Evolutionary conservation across 805 yeast species (phyloP), one percentile per base, ranked within the genome.

Genomic region (Kuraishia floccosa): DNA sequence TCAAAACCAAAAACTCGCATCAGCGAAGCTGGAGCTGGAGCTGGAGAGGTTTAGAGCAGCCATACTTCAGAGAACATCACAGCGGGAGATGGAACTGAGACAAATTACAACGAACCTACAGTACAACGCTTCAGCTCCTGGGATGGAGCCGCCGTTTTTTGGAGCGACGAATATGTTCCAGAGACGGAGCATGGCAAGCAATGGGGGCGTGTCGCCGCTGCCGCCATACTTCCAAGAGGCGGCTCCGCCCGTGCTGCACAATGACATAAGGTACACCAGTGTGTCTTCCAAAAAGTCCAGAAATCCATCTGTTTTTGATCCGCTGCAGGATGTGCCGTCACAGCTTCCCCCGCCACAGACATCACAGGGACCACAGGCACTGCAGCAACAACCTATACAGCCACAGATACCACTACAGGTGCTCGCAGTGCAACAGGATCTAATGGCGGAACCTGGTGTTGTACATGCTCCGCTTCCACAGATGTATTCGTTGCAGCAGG

Each of bases 281-380:
- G 22, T 19, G 22, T 47, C 57, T 6, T 43, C 53, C 5, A 36
- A 30, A 24, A 43, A 47, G 30, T 45, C 55, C 9, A 50, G 70
- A 27, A 63, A 63, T 36, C 46, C 52, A 21, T 62, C 69, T 10
- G 55, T 63, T 13, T 53, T 52, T 37, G 60, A 49, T 32, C 58
- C 60, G 3, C 35, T 54, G 26, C 55, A 43, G 30, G 48, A 50
- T 8, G 16, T 39, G 21, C 44, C 22, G 22, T 7, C 22, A 19
- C 9, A 10, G n/a, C 30, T 18, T 15, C 23, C n/a, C 14, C 7
- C 17, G 13, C 21, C 21, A 28, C 30, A 8, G 15, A 22, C 21
- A 18, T 12, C n/a, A 11, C 32, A 25, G 18, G 27, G 17, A 7
- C 24, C 13, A n/a, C 30, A 32, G 21, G 30, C 15, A 18, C 36